Conservation (phyloP, 2,329 filamentous ascomycete genomes). For the Ophiostoma sp. region DNA sequence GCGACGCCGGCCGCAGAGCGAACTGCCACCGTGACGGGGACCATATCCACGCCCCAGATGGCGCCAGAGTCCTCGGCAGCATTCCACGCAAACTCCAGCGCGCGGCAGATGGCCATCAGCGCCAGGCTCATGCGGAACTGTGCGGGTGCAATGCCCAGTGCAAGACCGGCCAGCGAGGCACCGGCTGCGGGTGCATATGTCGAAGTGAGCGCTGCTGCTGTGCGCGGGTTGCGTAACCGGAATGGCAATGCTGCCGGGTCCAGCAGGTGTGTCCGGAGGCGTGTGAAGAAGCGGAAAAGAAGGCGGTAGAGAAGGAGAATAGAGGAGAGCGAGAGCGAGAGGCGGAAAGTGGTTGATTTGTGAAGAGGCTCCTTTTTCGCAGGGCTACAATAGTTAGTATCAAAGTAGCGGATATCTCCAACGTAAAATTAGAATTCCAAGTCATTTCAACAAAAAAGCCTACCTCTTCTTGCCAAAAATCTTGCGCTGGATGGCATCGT, state of each 20-base stretch:
- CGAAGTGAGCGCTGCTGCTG: slow-evolving; percentile 71
- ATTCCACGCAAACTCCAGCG: slow-evolving; percentile 84
- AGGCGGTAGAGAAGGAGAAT: slow-evolving; percentile 81
- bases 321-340: slow-evolving; percentile 76
- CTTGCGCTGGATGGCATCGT: slow-evolving; percentile 48
- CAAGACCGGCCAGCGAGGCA: slow-evolving; percentile 78
- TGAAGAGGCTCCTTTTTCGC: slow-evolving; percentile 50
- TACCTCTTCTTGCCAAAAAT: slow-evolving; percentile 38
- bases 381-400: not conserved
- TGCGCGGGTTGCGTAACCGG: slow-evolving; percentile 71
- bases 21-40: slow-evolving; percentile 27
- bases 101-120: slow-evolving; percentile 74
- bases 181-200: slow-evolving; percentile 83
- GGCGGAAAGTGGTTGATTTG: slow-evolving; percentile 64
- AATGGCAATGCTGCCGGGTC: slow-evolving; percentile 77
- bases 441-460: not conserved
- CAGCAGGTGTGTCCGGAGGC: slow-evolving; percentile 72
- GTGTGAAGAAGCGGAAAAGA: slow-evolving; percentile 81
- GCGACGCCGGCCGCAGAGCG: slow-evolving; percentile 34
- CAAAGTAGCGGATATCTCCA: not conserved
- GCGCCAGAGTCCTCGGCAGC: slow-evolving; percentile 68
- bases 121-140: slow-evolving; percentile 68
- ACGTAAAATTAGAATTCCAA: not conserved
- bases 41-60: slow-evolving; percentile 56
- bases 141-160: slow-evolving; percentile 68